Evolutionary conservation across 305 asterid species (phyloP).

Genomic region (Plantago coronopus): DNA sequence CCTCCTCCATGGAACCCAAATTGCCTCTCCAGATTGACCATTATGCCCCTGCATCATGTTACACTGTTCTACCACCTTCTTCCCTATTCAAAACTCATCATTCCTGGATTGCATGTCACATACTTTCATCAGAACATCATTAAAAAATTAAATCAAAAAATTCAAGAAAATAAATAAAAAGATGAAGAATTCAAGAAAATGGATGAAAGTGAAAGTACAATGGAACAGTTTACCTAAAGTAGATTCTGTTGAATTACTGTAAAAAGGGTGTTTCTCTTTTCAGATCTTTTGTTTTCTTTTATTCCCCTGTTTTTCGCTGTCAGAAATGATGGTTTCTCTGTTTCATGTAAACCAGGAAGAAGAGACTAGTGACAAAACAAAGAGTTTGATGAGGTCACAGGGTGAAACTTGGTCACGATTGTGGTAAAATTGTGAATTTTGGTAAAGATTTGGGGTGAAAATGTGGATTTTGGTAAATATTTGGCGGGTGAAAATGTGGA

Average conservation of each 20-base stretch:
- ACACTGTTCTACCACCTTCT: background rate
- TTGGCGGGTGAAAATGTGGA: background rate
- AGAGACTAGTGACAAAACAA: background rate
- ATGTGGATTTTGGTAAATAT: background rate
- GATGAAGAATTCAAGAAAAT: background rate
- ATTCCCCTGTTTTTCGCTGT: constrained; percentile 9
- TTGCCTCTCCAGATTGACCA: background rate
- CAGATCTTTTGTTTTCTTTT: constrained; percentile 7
- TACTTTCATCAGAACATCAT: background rate
- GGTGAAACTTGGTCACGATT: too few relatives aligned
- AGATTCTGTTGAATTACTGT: constrained; percentile 18
- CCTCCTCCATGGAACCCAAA: constrained; percentile 10
- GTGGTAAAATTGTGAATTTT: too few relatives aligned
- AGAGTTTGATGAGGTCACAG: background rate
- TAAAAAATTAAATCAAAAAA: background rate
- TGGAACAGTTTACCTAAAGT: constrained; percentile 12
- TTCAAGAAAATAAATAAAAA: background rate
- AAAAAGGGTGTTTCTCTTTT: constrained; percentile 13
- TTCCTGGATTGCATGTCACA: too few relatives aligned
- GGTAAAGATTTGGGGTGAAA: too few relatives aligned
- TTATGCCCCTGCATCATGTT: background rate
- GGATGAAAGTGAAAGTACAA: constrained; percentile 15
- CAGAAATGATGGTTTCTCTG: constrained; percentile 11
- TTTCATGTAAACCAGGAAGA: background rate
- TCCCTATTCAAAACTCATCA: background rate